These are phyloP conservation scores for Vishniacozyma victoriae DNA, from an alignment of 768 basidiomycete species.

Conservation along the genomic window DNA sequence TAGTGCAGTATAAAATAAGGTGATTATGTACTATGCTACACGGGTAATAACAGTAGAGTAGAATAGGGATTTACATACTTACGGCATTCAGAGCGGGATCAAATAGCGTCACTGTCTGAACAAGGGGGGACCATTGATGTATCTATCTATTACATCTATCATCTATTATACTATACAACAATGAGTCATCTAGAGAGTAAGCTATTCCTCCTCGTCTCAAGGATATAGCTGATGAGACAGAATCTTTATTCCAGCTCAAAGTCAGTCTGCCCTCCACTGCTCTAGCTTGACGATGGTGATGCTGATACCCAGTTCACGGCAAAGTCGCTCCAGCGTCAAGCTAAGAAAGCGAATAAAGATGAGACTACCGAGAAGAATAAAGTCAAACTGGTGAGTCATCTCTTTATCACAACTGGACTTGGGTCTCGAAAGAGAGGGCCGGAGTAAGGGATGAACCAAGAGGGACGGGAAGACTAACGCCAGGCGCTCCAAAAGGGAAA, in stretches of 20 bases:
- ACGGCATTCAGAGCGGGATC: too few species aligned
- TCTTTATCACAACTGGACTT: neutral
- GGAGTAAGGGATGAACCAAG: neutral
- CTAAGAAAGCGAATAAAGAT: conserved; percentile 96
- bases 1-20: too few species aligned
- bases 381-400: conserved; percentile 73
- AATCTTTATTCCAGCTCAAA: conserved; percentile 98
- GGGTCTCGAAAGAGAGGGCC: neutral
- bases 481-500: conserved; percentile 96
- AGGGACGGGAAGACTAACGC: too few species aligned
- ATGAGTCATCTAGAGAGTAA: conserved; percentile 67
- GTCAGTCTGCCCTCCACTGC: conserved; percentile 49
- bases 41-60: too few species aligned
- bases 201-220: conserved; percentile 32
- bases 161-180: too few species aligned
- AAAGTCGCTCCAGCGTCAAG: conserved; percentile 87
- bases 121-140: too few species aligned
- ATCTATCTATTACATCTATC: too few species aligned
- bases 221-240: too few species aligned
- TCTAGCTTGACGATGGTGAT: conserved; percentile 11
- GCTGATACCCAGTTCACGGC: conserved; percentile 74
- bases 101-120: too few species aligned
- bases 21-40: too few species aligned
- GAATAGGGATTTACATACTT: too few species aligned
- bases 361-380: conserved; percentile 80